These are phyloP conservation scores for Macadamia integrifolia DNA, from an alignment of 164 flowering plant genomes.

Conservation along the genomic window DNA sequence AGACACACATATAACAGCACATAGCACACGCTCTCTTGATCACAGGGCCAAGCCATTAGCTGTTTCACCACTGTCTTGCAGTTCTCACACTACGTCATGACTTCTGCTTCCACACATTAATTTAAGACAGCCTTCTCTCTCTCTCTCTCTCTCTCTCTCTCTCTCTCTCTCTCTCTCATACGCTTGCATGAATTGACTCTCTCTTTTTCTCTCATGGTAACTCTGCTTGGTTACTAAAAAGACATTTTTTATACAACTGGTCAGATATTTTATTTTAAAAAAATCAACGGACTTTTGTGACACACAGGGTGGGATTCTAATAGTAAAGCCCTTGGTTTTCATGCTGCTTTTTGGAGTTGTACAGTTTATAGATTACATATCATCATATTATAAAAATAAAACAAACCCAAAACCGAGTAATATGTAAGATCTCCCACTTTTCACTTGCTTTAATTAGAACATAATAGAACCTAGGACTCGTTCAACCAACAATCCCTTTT, in stretches of 20 bases:
- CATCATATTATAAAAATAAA: no score
- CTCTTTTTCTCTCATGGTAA: neutral
- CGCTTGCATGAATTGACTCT: neutral
- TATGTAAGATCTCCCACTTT: neutral
- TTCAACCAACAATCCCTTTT: neutral
- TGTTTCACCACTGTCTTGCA: constrained; percentile 46
- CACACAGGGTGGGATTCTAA: neutral
- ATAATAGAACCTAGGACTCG: neutral
- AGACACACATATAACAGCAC: constrained; percentile 6
- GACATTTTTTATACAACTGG: no score
- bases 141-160: constrained; percentile 9
- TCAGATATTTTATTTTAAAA: no score
- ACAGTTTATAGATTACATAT: no score
- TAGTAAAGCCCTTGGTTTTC: neutral
- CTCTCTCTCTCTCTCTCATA: neutral
- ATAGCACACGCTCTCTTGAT: constrained; percentile 17
- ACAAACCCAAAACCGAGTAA: no score
- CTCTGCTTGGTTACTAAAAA: neutral
- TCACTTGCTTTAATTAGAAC: neutral
- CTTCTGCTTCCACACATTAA: constrained; percentile 7
- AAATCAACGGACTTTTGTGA: neutral
- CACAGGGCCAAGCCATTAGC: constrained; percentile 27
- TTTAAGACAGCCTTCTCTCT: neutral
- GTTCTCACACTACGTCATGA: constrained; percentile 49
- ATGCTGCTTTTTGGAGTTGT: no score